phyloP scores from a whole-genome alignment of 2,329 filamentous ascomycete genomes.

The Penicillium sp. region DNA sequence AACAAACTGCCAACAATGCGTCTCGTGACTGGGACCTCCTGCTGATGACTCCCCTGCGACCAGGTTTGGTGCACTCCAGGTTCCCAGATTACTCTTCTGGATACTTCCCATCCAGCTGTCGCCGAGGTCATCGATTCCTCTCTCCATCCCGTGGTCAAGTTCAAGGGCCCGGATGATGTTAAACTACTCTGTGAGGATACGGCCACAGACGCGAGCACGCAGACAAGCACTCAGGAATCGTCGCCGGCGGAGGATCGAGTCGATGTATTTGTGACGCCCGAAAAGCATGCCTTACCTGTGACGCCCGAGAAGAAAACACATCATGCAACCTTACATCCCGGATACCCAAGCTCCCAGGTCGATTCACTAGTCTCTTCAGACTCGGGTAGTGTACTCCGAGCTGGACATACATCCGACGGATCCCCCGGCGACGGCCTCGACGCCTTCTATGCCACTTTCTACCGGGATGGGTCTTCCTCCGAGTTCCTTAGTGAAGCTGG shows the following conservation, averaged over 20 bases:
- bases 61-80: constrained; percentile 30
- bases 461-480: background rate
- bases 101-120: constrained; percentile 10
- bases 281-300: background rate
- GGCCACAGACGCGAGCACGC: too few relatives aligned
- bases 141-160: background rate
- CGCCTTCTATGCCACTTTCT: background rate
- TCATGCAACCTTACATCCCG: background rate
- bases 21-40: background rate
- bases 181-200: background rate
- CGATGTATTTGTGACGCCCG: background rate
- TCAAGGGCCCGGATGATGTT: background rate
- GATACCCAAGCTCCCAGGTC: background rate
- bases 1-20: background rate
- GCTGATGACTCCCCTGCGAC: background rate
- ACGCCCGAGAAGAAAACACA: background rate
- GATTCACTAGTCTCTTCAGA: background rate
- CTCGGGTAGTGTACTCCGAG: background rate
- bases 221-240: background rate
- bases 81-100: constrained; percentile 26
- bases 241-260: too few relatives aligned
- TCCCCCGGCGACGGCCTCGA: background rate
- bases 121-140: background rate
- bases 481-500: background rate
- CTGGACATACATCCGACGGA: background rate